Evolutionary conservation across 345 rosid genomes (phyloP).

Genomic region (Syzygium jambos): DNA sequence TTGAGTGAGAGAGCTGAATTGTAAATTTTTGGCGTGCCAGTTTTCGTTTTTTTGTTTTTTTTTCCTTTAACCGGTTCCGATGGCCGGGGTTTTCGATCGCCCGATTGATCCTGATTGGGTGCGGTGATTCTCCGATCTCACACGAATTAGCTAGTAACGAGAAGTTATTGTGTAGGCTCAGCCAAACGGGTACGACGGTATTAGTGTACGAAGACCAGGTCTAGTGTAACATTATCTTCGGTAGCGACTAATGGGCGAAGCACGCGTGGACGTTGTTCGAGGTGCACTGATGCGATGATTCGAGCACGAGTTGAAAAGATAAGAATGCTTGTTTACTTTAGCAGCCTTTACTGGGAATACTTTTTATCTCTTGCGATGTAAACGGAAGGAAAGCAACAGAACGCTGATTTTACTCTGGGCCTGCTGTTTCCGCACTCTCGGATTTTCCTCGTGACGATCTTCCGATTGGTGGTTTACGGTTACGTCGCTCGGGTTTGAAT

Average conservation of each 20-base stretch:
- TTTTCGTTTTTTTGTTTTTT: background rate
- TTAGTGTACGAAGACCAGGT: background rate
- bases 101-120: background rate
- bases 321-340: background rate
- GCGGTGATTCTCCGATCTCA: background rate
- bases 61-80: background rate
- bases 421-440: background rate
- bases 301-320: background rate
- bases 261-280: background rate
- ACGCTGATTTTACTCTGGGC: background rate
- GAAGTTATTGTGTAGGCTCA: background rate
- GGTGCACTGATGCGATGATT: background rate
- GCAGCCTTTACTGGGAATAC: background rate
- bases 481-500: background rate
- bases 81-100: background rate
- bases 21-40: background rate
- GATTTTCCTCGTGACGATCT: background rate
- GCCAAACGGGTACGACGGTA: background rate
- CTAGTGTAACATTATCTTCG: background rate
- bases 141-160: background rate
- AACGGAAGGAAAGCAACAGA: background rate
- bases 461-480: background rate
- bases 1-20: background rate
- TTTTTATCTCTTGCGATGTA: background rate
- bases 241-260: background rate